A percentile compares a stretch with the other conserved stretches of the same genome.
These are phyloP conservation scores for Arachnomyces sp. DNA, from an alignment of 2,329 filamentous ascomycete species.

Conservation along the genomic window DNA sequence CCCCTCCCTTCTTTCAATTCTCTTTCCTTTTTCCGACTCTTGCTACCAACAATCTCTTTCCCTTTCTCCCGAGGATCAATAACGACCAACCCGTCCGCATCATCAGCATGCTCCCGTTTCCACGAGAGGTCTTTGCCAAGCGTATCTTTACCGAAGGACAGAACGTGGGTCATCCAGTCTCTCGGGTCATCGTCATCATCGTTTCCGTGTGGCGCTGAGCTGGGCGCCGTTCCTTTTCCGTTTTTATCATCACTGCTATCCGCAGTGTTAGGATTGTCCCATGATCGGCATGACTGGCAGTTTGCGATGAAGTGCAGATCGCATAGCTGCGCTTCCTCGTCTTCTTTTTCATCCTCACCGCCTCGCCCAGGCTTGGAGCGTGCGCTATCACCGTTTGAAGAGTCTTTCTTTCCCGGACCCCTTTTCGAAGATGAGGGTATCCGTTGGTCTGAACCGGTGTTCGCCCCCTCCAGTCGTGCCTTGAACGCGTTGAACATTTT, in stretches of 20 bases:
- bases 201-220: conserved; percentile 41
- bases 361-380: conserved; percentile 10
- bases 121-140: conserved; percentile 85
- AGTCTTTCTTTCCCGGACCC: conserved; percentile 3
- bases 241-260: background rate
- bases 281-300: conserved; percentile 82
- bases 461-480: conserved; percentile 55
- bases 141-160: conserved; percentile 82
- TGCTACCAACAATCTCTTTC: conserved; percentile 59
- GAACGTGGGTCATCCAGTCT: conserved; percentile 77
- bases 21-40: conserved; percentile 37
- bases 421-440: conserved; percentile 8
- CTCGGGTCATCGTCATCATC: conserved; percentile 41
- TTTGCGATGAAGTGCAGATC: conserved; percentile 94
- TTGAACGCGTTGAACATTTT: conserved; percentile 72
- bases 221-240: conserved; percentile 42
- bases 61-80: conserved; percentile 86
- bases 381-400: background rate
- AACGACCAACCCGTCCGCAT: conserved; percentile 60
- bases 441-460: conserved; percentile 20
- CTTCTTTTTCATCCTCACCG: conserved; percentile 19
- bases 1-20: conserved; percentile 36
- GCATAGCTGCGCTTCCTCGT: conserved; percentile 69
- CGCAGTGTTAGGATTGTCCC: conserved; percentile 51
- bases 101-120: conserved; percentile 83